Evolutionary conservation across 306 rosid genomes (phyloP).

Genomic region (Cyclanthera cordifolia): DNA sequence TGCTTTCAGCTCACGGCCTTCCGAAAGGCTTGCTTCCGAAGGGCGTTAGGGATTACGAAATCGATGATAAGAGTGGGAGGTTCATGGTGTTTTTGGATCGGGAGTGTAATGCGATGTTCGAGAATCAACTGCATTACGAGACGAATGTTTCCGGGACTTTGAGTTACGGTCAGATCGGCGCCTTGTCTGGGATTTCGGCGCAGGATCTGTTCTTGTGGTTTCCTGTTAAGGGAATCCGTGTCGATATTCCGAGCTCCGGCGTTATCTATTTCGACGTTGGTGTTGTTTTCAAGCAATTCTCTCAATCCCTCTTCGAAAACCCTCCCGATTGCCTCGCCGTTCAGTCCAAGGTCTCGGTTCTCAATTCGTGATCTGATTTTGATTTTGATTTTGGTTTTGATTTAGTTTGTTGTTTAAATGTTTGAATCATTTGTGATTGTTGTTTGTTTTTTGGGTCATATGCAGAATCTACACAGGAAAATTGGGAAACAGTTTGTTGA

Average conservation of each 20-base stretch:
- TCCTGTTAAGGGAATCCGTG: slow-evolving; percentile 58
- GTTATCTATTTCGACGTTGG: slow-evolving; percentile 76
- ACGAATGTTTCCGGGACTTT: slow-evolving; percentile 54
- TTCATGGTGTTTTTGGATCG: slow-evolving; percentile 59
- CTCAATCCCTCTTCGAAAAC: slow-evolving; percentile 62
- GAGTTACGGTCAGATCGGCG: slow-evolving; percentile 48
- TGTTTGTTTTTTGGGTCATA: background rate
- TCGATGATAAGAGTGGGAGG: slow-evolving; percentile 28
- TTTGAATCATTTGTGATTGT: background rate
- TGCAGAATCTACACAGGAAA: slow-evolving; percentile 11
- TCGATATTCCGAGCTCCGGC: slow-evolving; percentile 77
- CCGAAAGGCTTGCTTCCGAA: slow-evolving; percentile 75
- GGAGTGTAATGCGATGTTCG: slow-evolving; percentile 82
- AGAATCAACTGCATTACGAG: slow-evolving; percentile 72
- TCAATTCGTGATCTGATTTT: background rate
- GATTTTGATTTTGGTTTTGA: background rate
- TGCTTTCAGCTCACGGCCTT: slow-evolving; percentile 42
- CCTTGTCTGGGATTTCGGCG: slow-evolving; percentile 52
- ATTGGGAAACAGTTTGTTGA: background rate
- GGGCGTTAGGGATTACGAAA: slow-evolving; percentile 43
- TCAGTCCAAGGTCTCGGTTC: slow-evolving; percentile 19
- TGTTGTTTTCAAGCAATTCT: slow-evolving; percentile 53
- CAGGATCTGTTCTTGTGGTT: slow-evolving; percentile 83
- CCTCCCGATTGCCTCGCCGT: slow-evolving; percentile 60
- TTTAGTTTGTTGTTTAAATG: background rate